Evolutionary conservation across 306 rosid genomes (phyloP).

Genomic region (Lupinus albus): DNA sequence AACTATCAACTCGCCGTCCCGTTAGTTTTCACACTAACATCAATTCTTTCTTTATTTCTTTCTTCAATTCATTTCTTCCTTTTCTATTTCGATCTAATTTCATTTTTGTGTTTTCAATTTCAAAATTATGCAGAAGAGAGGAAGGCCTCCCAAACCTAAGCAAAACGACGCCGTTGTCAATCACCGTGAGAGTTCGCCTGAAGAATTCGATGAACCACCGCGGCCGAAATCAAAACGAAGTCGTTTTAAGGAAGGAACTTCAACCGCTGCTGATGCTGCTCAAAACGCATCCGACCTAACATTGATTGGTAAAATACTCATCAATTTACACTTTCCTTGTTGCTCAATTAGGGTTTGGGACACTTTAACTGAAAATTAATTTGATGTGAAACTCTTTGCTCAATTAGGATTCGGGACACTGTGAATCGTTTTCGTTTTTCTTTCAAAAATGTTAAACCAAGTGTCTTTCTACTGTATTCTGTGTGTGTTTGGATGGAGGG

Average conservation of each 20-base stretch:
- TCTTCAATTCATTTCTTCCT: background rate
- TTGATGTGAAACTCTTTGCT: background rate
- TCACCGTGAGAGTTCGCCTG: constrained; percentile 75
- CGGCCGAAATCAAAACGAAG: constrained; percentile 64
- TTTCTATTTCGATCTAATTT: background rate
- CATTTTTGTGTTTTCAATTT: background rate
- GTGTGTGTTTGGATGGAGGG: background rate
- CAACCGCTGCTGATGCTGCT: constrained; percentile 37
- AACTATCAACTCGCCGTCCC: background rate
- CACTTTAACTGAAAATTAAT: background rate
- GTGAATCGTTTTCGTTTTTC: background rate
- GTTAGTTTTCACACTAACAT: background rate
- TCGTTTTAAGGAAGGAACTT: constrained; percentile 60
- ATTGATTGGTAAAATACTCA: constrained; percentile 60
- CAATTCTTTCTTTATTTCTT: background rate
- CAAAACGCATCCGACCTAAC: constrained; percentile 46
- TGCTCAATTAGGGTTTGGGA: constrained; percentile 39
- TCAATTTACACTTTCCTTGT: background rate
- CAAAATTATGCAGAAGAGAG: background rate
- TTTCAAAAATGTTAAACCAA: background rate
- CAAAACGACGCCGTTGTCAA: background rate
- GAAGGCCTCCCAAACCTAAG: background rate
- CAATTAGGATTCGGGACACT: too few relatives aligned
- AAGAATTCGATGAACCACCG: constrained; percentile 55
- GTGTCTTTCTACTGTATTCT: constrained; percentile 13